Base-by-base conservation (phyloP, 306 rosid genomes). In the Betula pendula region DNA sequence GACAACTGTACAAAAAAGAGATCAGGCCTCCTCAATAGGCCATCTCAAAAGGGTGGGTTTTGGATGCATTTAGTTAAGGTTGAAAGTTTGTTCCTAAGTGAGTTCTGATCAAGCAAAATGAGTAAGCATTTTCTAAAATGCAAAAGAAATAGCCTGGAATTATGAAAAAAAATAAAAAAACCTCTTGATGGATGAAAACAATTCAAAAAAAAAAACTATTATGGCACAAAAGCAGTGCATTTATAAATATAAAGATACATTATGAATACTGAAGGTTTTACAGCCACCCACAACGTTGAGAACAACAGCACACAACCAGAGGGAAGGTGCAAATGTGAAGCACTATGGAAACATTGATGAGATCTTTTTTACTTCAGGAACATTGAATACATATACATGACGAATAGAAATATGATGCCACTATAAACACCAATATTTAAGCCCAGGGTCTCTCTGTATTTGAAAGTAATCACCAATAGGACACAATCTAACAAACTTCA, bases 111-210 rank as follows among this genome's bases (percentile, higher is more conserved):
- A 62, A 16, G 44, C 68, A 12, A 15, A 62, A 62, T 66, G 58
- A 55, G 6, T 51, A 75, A 2, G 5, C 67, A 45, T 62, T 77
- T 77, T 38, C 48, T 52, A 75, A 77, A 77, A 75, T 22, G 35
- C 79, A 78, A 71, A 80, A n/a, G 51, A 72, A 75, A 62, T 19
- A 44, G 47, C 47, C 58, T 4, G 19, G 24, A 15, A 71, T 71
- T 17, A 68, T 44, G 73, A 45, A 43, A 63, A 40, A 22, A 35
- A 63, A 33, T 9, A n/a, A 22, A 25, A 63, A 33, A 17, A n/a
- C 5, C 6, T 70, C 43, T 53, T 55, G n/a, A 53, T 72, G 19
- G 10, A 62, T 62, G 4, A 62, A 16, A 9, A 66, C 22, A 19
- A 29, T 17, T 44, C 12, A 8, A 13, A 33, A 47, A 43, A 51